Evolutionary conservation across 805 yeast genomes (phyloP).

Genomic region (Candida oleophila): DNA sequence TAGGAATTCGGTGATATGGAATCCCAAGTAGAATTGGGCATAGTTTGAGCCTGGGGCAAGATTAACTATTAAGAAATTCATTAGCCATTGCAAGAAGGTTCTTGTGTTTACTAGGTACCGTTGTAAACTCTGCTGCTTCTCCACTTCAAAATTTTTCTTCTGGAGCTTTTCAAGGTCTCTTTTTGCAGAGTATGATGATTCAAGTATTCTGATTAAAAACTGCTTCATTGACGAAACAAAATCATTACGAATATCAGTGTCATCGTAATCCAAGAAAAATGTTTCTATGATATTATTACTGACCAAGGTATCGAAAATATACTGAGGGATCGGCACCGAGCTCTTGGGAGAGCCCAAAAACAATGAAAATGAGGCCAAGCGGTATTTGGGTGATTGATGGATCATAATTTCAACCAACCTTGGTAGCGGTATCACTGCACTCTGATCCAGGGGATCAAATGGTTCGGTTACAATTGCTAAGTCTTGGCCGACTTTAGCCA

Average conservation of each 20-base stretch:
- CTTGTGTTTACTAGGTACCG: constrained; percentile 4
- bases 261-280: constrained; percentile 57
- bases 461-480: constrained; percentile 53
- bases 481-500: constrained; percentile 65
- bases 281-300: constrained; percentile 40
- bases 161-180: constrained; percentile 48
- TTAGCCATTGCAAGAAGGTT: constrained; percentile 46
- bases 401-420: constrained; percentile 31
- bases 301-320: constrained; percentile 44
- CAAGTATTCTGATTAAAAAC: constrained; percentile 64
- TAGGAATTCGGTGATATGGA: constrained; percentile 14
- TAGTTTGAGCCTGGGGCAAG: constrained; percentile 48
- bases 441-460: constrained; percentile 27
- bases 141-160: constrained; percentile 16
- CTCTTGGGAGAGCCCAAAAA: constrained; percentile 61
- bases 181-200: constrained; percentile 58
- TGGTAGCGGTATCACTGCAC: constrained; percentile 26
- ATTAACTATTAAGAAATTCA: constrained; percentile 56
- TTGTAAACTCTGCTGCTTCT: constrained; percentile 10
- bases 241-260: constrained; percentile 66
- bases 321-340: constrained; percentile 52
- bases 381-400: constrained; percentile 38
- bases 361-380: constrained; percentile 60
- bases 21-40: constrained; percentile 29
- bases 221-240: constrained; percentile 60